A percentile compares a stretch with the other conserved stretches of the same genome.
These are phyloP conservation scores for Aphanomyces cochlioides DNA, from an alignment of 352 stramenopile genomes.

Conservation along the genomic window DNA sequence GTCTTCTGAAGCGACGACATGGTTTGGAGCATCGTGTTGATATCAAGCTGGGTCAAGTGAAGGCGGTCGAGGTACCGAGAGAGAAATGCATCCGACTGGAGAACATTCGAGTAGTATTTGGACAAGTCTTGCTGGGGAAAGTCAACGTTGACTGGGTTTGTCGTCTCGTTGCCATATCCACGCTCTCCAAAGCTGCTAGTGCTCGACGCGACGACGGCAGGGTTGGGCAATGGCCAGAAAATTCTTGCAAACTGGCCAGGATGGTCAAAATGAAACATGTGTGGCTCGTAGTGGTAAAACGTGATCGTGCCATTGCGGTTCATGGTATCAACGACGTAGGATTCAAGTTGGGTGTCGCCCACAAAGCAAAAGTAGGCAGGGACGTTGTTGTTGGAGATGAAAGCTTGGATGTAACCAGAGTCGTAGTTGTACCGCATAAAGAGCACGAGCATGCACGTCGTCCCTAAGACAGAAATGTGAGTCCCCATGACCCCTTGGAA, in stretches of 20 bases:
- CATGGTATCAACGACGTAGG: slow-evolving; percentile 40
- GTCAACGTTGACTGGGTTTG: slow-evolving; percentile 48
- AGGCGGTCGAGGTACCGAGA: slow-evolving; percentile 34
- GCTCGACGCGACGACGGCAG: slow-evolving; percentile 35
- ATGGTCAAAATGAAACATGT: slow-evolving; percentile 44
- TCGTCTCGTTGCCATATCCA: slow-evolving; percentile 37
- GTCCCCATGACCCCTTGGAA: background rate
- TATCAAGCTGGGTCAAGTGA: slow-evolving; percentile 39
- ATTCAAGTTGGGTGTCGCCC: slow-evolving; percentile 37
- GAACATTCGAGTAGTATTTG: slow-evolving; percentile 38
- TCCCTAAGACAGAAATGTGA: slow-evolving; percentile 11
- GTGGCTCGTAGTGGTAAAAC: slow-evolving; percentile 57
- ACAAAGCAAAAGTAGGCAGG: slow-evolving; percentile 67
- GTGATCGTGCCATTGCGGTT: slow-evolving; percentile 34
- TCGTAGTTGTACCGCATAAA: slow-evolving; percentile 50
- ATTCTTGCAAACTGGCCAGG: slow-evolving; percentile 44
- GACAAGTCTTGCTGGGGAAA: slow-evolving; percentile 39
- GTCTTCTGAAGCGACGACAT: slow-evolving; percentile 32
- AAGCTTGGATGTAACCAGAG: slow-evolving; percentile 44
- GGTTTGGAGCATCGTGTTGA: slow-evolving; percentile 40
- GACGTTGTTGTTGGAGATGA: slow-evolving; percentile 46
- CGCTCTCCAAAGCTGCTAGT: slow-evolving; percentile 47
- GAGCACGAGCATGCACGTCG: slow-evolving; percentile 43
- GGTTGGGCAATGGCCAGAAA: slow-evolving; percentile 30
- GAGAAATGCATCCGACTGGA: slow-evolving; percentile 22